Evolutionary conservation across 441 rosid species (phyloP).

Genomic region (Aquilaria agallochum): DNA sequence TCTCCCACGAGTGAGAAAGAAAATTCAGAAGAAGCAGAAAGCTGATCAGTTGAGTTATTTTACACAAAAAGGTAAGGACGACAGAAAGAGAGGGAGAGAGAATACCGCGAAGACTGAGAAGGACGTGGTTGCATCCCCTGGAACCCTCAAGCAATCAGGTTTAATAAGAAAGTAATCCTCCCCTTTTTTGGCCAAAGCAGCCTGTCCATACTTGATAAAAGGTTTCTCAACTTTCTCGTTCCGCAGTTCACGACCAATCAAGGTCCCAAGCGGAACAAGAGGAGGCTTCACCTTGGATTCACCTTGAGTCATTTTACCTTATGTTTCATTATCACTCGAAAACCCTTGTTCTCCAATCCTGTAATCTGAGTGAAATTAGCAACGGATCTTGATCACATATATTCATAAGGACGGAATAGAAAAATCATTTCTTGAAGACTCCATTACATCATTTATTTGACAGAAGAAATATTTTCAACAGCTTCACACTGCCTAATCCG

Average conservation of each 20-base stretch:
- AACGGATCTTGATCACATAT: not conserved
- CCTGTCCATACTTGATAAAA: slow-evolving; percentile 85
- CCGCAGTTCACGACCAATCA: slow-evolving; percentile 93
- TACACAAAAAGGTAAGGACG: not conserved
- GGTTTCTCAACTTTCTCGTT: slow-evolving; percentile 82
- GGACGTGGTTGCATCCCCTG: slow-evolving; percentile 67
- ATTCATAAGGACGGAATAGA: not conserved
- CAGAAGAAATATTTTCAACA: too few species aligned
- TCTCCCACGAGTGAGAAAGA: too few species aligned
- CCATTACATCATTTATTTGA: too few species aligned
- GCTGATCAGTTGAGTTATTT: too few species aligned
- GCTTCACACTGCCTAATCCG: too few species aligned
- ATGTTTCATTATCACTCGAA: slow-evolving; percentile 45
- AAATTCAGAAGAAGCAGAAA: too few species aligned
- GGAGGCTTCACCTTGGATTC: slow-evolving; percentile 62
- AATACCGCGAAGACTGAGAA: slow-evolving; percentile 94
- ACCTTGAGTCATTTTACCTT: slow-evolving; percentile 62
- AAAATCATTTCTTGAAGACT: too few species aligned
- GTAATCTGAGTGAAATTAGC: slow-evolving; percentile 17
- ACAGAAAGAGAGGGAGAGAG: not conserved
- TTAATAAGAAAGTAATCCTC: slow-evolving; percentile 89
- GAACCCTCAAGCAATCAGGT: slow-evolving; percentile 73
- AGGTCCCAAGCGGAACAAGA: slow-evolving; percentile 83
- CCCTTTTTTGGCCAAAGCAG: slow-evolving; percentile 95
- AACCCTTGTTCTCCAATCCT: slow-evolving; percentile 21